A percentile compares a stretch with the other conserved stretches of the same genome.
Evolutionary conservation across 148 eudicot genomes (phyloP).

Genomic region (Salicornia ramosissima): DNA sequence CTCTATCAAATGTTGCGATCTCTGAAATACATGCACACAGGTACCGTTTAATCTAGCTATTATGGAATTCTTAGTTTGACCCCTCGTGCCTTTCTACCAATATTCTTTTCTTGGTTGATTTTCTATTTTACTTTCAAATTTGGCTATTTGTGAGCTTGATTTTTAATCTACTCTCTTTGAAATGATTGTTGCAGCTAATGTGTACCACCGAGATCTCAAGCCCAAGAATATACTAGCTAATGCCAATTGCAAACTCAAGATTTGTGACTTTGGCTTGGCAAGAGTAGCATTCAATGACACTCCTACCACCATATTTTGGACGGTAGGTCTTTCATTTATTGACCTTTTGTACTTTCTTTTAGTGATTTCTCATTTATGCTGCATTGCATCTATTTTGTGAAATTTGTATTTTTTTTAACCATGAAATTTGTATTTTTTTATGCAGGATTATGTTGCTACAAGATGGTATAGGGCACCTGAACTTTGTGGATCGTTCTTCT

Average conservation of each 20-base stretch:
- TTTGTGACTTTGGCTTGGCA: slow-evolving; percentile 91
- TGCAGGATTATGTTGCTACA: slow-evolving; percentile 92
- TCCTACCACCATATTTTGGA: slow-evolving; percentile 78
- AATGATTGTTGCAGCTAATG: slow-evolving; percentile 65
- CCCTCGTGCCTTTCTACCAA: background rate
- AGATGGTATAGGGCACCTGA: slow-evolving; percentile 98
- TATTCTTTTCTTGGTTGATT: background rate
- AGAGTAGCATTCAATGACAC: slow-evolving; percentile 89
- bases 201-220: slow-evolving; percentile 90
- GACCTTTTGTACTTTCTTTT: background rate
- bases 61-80: background rate
- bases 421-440: too few relatives aligned
- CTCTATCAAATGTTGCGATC: slow-evolving; percentile 92
- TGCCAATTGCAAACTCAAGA: slow-evolving; percentile 89
- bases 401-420: background rate
- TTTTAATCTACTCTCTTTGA: background rate
- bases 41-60: slow-evolving; percentile 23
- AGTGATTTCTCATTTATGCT: background rate
- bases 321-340: slow-evolving; percentile 38
- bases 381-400: slow-evolving; percentile 12
- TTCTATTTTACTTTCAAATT: too few relatives aligned
- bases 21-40: slow-evolving; percentile 89
- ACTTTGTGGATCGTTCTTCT: slow-evolving; percentile 84
- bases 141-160: background rate
- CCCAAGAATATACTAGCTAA: slow-evolving; percentile 92